Evolutionary conservation across 768 basidiomycete species (phyloP), one percentile per base, ranked within the genome.

Genomic region (Roridomyces roridus): DNA sequence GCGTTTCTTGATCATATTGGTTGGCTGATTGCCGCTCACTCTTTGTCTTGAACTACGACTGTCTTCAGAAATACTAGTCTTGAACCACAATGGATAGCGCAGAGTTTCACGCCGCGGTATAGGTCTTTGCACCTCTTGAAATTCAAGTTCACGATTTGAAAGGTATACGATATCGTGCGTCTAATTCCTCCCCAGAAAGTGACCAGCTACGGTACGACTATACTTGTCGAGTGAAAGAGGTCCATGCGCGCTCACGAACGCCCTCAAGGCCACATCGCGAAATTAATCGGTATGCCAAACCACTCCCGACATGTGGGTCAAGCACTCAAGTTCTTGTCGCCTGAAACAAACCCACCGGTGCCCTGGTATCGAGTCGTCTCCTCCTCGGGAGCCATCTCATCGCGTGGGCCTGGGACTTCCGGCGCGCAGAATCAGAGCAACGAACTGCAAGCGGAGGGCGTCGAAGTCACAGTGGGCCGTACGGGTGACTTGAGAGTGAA

Each of bases 331-430:
- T 89, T 86, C 62, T 71, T 93, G 5, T 81, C 84, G 0, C 80
- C 84, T 0, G 78, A 80, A 20, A 76, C 79, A 2, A 76, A 77
- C 23, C 87, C 88, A 0, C 85, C 88, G 7, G 83, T 94, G 1
- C 92, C 92, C 0, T 94, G 92, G 92, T 81, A 93, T 58, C 84
- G 92, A 26, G 90, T 94, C 5, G 77, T 94, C 14, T 80, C 84
- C 4, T 79, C 90, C 0, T 80, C 86, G 0, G 92, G 92, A 1
- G 72, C 78, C 1, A 89, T 92, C 61, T 92, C 92, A 2, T 94
- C 92, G 7, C 81, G 94, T 40, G 93, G 91, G 0, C 92, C 94
- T 4, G 89, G 87, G 4, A 94, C 94, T 4, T 75, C 82, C 36
- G 93, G 92, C 2, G 93, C 93, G 0, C 82, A 81, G 41, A 75